Conservation (phyloP, 768 basidiomycete species). For the Daedaleopsis nitida region DNA sequence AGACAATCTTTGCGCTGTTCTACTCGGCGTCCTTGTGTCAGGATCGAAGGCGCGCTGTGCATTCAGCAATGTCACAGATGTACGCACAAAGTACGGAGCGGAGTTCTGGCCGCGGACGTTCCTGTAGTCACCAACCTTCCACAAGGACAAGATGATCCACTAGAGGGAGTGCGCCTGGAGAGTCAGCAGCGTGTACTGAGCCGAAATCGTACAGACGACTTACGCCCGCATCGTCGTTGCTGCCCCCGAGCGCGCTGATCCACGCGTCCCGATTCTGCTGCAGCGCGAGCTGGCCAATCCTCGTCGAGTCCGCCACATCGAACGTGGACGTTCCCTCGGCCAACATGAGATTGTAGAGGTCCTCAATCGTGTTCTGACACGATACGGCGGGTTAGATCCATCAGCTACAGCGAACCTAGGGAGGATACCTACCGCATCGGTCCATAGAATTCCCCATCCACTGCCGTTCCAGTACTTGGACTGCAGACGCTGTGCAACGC, state of each 20-base stretch:
- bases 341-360: slow-evolving; percentile 61
- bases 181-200: not conserved
- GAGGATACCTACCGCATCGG: slow-evolving; percentile 48
- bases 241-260: slow-evolving; percentile 45
- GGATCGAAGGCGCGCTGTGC: not conserved
- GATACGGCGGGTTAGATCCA: not conserved
- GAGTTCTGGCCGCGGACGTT: slow-evolving; percentile 36
- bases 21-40: slow-evolving; percentile 21
- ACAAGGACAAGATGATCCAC: slow-evolving; percentile 60
- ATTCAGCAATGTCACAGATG: not conserved
- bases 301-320: slow-evolving; percentile 44
- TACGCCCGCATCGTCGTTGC: slow-evolving; percentile 57
- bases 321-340: slow-evolving; percentile 45
- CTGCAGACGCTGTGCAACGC: slow-evolving; percentile 30
- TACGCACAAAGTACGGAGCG: slow-evolving; percentile 24
- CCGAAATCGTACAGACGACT: slow-evolving; percentile 6
- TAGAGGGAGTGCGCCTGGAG: slow-evolving; percentile 21
- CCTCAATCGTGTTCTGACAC: slow-evolving; percentile 55
- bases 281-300: slow-evolving; percentile 46
- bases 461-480: slow-evolving; percentile 48
- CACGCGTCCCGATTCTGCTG: slow-evolving; percentile 42
- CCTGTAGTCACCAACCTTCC: slow-evolving; percentile 62
- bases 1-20: slow-evolving; percentile 50
- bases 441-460: slow-evolving; percentile 56
- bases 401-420: not conserved